Percentiles rank a stretch among this genome's conserved stretches.
Evolutionary conservation across 2,329 filamentous ascomycete species (phyloP).

Genomic region (Huntiella abstrusa): DNA sequence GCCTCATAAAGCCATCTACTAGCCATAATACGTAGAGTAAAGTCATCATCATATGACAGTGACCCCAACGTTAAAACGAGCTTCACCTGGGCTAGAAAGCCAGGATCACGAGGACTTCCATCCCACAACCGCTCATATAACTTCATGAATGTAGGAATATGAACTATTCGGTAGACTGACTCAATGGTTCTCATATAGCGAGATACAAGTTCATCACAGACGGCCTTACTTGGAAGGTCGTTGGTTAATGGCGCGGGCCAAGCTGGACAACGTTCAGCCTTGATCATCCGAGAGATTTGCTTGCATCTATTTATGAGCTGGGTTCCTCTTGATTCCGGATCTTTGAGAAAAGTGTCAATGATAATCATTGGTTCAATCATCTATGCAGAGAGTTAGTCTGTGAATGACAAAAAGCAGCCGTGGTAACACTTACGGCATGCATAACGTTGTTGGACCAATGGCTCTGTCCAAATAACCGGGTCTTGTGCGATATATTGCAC

Average conservation of each 20-base stretch:
- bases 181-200: slow-evolving; percentile 31
- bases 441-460: slow-evolving; percentile 33
- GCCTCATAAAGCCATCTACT: slow-evolving; percentile 39
- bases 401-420: neutral
- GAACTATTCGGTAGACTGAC: slow-evolving; percentile 28
- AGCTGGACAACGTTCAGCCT: slow-evolving; percentile 25
- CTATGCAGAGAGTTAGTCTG: neutral
- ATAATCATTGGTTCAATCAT: slow-evolving; percentile 5
- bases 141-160: slow-evolving; percentile 29
- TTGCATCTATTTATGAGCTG: slow-evolving; percentile 31
- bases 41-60: slow-evolving; percentile 28
- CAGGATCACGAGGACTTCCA: slow-evolving; percentile 16
- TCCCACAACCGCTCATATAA: slow-evolving; percentile 34
- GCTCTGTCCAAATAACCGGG: slow-evolving; percentile 35
- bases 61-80: slow-evolving; percentile 39
- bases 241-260: slow-evolving; percentile 26
- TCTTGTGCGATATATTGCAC: slow-evolving; percentile 33
- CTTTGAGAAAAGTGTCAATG: slow-evolving; percentile 23
- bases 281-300: slow-evolving; percentile 31
- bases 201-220: slow-evolving; percentile 29
- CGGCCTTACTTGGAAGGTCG: slow-evolving; percentile 26
- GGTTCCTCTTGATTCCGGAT: slow-evolving; percentile 20
- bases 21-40: slow-evolving; percentile 29
- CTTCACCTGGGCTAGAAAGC: slow-evolving; percentile 37
- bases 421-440: slow-evolving; percentile 21